A percentile compares a stretch with the other conserved stretches of the same genome.
Conservation (phyloP, 495 filamentous ascomycete genomes). For the Geoglossum glabrum region DNA sequence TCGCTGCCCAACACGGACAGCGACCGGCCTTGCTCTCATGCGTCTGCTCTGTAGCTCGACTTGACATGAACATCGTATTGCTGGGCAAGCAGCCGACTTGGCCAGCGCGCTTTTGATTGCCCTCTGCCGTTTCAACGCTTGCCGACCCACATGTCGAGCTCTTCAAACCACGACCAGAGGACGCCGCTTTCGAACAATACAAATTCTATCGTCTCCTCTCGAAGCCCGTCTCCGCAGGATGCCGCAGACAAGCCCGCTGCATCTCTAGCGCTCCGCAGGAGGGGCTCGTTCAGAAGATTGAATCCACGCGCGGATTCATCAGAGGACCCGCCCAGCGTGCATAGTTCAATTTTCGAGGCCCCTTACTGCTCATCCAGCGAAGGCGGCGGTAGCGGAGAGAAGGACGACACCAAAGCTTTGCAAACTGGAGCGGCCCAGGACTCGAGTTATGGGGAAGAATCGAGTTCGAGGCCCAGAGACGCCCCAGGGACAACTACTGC, state of each 20-base stretch:
- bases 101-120: neutral
- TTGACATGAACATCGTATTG: too few species aligned
- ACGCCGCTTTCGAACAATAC: neutral
- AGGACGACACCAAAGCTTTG: neutral
- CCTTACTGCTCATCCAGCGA: neutral
- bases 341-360: constrained; percentile 1
- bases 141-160: neutral
- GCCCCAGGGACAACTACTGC: neutral
- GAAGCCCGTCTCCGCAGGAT: neutral
- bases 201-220: neutral
- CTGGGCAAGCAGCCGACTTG: neutral
- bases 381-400: neutral
- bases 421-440: neutral
- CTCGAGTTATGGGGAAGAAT: neutral
- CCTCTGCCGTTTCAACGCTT: neutral
- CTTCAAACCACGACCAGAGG: neutral
- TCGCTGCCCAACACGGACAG: too few species aligned
- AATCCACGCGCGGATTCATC: neutral
- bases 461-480: neutral
- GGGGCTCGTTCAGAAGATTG: neutral
- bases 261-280: neutral
- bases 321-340: neutral
- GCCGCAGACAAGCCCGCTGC: neutral
- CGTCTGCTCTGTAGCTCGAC: too few species aligned
- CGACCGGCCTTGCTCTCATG: too few species aligned